phyloP scores from a whole-genome alignment of 2,329 filamentous ascomycete species.

The Claviceps monticola region DNA sequence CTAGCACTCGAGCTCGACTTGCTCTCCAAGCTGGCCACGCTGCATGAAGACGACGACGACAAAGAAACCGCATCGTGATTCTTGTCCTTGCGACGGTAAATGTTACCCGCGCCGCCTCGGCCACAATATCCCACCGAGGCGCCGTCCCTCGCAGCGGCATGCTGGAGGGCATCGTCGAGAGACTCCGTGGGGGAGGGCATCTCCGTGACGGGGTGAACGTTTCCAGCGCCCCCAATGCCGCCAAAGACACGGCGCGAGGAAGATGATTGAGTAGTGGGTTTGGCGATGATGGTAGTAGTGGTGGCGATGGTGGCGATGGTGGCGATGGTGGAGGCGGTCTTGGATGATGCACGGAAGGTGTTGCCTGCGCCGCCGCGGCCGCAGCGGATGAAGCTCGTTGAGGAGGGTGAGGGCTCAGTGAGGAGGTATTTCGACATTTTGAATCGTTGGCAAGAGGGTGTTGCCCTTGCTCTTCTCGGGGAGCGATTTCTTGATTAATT shows the following conservation, averaged over 20 bases:
- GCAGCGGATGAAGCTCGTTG: conserved; percentile 28
- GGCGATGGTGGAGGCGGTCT: conserved; percentile 2
- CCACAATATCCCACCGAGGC: conserved; percentile 46
- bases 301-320: conserved; percentile 20
- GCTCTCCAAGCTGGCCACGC: conserved; percentile 21
- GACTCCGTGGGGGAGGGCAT: conserved; percentile 29
- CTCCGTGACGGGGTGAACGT: conserved; percentile 35
- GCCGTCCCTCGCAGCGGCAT: conserved; percentile 27
- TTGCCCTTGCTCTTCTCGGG: no score
- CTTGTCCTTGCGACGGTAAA: conserved; percentile 40
- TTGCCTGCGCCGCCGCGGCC: conserved; percentile 45
- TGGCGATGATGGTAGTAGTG: conserved; percentile 20
- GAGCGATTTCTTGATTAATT: no score
- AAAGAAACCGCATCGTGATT: conserved; percentile 17
- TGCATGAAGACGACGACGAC: conserved; percentile 14
- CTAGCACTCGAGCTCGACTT: conserved; percentile 19
- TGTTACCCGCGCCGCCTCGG: conserved; percentile 50
- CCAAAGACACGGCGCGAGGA: conserved; percentile 42
- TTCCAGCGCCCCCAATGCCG: conserved; percentile 55
- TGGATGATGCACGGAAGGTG: conserved; percentile 34
- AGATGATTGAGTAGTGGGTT: conserved; percentile 18
- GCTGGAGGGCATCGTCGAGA: conserved; percentile 31
- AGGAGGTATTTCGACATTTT: conserved; percentile 18
- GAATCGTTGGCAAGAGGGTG: neutral
- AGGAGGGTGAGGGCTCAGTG: conserved; percentile 19